Evolutionary conservation across 768 basidiomycete genomes (phyloP), one percentile per base, ranked within the genome.

Genomic region (Boletus coccyginus): DNA sequence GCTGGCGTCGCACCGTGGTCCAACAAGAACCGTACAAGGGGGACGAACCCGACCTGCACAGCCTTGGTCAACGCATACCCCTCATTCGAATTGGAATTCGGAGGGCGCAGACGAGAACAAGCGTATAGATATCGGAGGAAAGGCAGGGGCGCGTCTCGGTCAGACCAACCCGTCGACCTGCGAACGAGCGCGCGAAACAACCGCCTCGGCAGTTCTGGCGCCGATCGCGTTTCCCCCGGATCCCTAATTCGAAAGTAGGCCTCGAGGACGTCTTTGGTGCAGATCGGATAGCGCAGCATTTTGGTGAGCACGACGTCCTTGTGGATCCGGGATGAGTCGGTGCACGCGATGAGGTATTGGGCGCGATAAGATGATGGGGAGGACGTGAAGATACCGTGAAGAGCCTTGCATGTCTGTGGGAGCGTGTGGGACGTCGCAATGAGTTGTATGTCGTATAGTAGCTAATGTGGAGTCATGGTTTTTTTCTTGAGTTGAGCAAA

Each of bases 61-160:
- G 94, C 92, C 60, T 82, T 85, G 16, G 84, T 85, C 40, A 97
- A 82, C 0, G 88, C 86, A 65, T 94, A 97, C 1, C 94, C 95
- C 3, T 81, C 77, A 69, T 90, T 78, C 9, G 89, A 82, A 68
- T 95, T 83, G 13, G 79, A 66, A 32, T 85, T 74, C 1, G 84
- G 80, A 1, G 63, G 53, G 21, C 78, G 62, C 17, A 79, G 66
- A 9, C 65, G 71, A 7, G 80, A 73, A 41, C 66, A 63, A 24
- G 66, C 56, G 62, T 80, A 85, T 17, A 92, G 73, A 62, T 81
- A 81, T 41, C 75, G 79, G 5, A 92, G 78, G 50, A 88, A 81
- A 0, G 87, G 86, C 7, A 92, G 63, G 1, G 87, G 88, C 3
- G 80, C 68, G 58, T 87, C 83, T 21, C 69, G 61, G 5, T 75